Conservation (phyloP, 2,329 filamentous ascomycete genomes). For the Zalaria sp. region DNA sequence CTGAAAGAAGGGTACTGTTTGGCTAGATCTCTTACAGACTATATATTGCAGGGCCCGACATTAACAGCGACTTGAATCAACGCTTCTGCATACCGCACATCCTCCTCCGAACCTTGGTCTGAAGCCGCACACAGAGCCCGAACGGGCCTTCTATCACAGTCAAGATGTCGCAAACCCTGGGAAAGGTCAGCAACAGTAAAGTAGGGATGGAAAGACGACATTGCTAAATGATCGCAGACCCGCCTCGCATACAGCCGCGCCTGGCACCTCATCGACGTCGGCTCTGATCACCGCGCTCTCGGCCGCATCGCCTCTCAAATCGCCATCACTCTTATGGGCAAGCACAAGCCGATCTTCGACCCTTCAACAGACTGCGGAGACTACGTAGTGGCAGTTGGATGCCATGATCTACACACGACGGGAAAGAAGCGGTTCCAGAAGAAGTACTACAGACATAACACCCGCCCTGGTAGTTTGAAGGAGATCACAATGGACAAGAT, state of each 20-base stretch:
- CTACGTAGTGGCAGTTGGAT: slow-evolving; percentile 91
- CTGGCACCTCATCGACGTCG: slow-evolving; percentile 82
- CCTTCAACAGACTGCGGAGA: slow-evolving; percentile 97
- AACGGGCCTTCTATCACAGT: slow-evolving; percentile 1
- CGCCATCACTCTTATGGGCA: slow-evolving; percentile 84
- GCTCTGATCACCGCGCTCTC: slow-evolving; percentile 57
- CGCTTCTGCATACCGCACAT: too few relatives aligned
- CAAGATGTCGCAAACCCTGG: slow-evolving; percentile 66
- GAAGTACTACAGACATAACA: slow-evolving; percentile 89
- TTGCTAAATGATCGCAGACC: slow-evolving; percentile 44
- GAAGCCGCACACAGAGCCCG: slow-evolving; percentile 1
- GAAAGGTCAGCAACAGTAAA: slow-evolving; percentile 41
- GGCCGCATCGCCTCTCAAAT: slow-evolving; percentile 82
- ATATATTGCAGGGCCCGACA: too few relatives aligned
- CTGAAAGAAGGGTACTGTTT: too few relatives aligned
- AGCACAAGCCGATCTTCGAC: slow-evolving; percentile 97
- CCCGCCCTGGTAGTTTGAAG: slow-evolving; percentile 73
- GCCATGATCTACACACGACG: slow-evolving; percentile 72
- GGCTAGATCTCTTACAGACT: too few relatives aligned
- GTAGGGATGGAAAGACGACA: neutral
- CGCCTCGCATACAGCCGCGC: slow-evolving; percentile 89
- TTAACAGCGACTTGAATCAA: too few relatives aligned
- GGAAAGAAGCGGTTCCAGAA: slow-evolving; percentile 91
- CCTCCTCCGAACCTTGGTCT: neutral
- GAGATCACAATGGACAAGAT: slow-evolving; percentile 88